Percentiles rank a stretch among this genome's conserved stretches.
These are phyloP conservation scores for Entophlyctis luteolus DNA, from an alignment of 192 early-diverging fungal genomes.

Conservation along the genomic window DNA sequence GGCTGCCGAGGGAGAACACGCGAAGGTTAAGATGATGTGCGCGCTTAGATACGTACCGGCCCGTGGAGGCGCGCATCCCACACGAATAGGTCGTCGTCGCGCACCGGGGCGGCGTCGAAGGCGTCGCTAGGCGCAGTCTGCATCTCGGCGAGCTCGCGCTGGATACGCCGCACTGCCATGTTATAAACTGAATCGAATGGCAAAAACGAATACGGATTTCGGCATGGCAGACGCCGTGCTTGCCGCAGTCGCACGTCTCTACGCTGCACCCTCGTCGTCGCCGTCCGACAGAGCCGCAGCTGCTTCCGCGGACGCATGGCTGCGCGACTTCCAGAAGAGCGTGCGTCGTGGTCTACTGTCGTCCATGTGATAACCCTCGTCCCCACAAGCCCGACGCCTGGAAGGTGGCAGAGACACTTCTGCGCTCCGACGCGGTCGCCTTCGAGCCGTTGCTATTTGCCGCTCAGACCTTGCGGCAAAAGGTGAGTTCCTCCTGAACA, in stretches of 20 bases:
- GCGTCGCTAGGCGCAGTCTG: conserved; percentile 56
- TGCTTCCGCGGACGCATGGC: conserved; percentile 64
- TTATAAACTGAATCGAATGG: neutral
- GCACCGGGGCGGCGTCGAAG: conserved; percentile 49
- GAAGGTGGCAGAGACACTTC: conserved; percentile 71
- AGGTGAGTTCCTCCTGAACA: conserved; percentile 48
- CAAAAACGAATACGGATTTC: neutral
- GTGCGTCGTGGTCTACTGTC: conserved; percentile 40
- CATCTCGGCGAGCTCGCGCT: conserved; percentile 60
- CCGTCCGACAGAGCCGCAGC: neutral
- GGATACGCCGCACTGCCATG: neutral
- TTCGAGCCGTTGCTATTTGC: conserved; percentile 76
- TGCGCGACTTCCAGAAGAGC: conserved; percentile 83
- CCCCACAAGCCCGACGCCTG: conserved; percentile 69
- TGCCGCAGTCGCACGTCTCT: neutral
- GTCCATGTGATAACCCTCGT: neutral
- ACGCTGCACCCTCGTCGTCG: neutral
- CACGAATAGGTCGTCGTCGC: conserved; percentile 63
- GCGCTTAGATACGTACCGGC: too few species aligned
- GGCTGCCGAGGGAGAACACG: too few species aligned
- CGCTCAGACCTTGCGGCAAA: conserved; percentile 88
- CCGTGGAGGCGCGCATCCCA: conserved; percentile 63
- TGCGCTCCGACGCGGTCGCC: conserved; percentile 53
- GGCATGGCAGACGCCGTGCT: neutral
- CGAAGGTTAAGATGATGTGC: neutral